phyloP scores from a whole-genome alignment of 345 rosid species.

The Murraya koenigii region DNA sequence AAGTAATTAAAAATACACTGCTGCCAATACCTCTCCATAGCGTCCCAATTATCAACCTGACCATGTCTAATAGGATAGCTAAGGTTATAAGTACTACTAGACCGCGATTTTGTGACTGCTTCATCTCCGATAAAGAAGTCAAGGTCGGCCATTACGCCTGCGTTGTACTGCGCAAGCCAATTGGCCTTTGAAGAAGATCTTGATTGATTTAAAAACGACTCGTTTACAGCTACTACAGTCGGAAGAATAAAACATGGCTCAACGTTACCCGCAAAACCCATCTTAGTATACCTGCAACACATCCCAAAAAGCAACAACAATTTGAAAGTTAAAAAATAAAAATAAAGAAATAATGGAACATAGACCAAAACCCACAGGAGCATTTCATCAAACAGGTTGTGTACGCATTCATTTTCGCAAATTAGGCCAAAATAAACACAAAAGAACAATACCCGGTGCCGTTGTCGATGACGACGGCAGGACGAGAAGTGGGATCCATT shows the following conservation, averaged over 20 bases:
- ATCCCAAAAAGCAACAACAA: neutral
- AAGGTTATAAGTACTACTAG: constrained; percentile 74
- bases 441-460: constrained; percentile 77
- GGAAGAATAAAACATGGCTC: constrained; percentile 96
- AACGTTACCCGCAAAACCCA: constrained; percentile 97
- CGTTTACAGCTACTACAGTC: constrained; percentile 87
- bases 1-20: constrained; percentile 85
- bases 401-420: neutral
- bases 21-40: constrained; percentile 99
- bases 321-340: neutral
- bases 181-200: constrained; percentile 63
- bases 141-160: constrained; percentile 96
- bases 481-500: constrained; percentile 93
- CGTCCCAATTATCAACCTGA: constrained; percentile 96
- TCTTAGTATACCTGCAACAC: constrained; percentile 72
- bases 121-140: constrained; percentile 93
- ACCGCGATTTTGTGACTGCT: constrained; percentile 66
- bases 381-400: constrained; percentile 43
- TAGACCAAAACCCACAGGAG: neutral
- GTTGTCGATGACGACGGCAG: constrained; percentile 95
- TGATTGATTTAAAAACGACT: constrained; percentile 75
- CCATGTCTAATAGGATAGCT: constrained; percentile 82
- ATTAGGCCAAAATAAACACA: neutral
- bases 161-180: constrained; percentile 82
- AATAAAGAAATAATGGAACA: too few relatives aligned